A percentile compares a stretch with the other conserved stretches of the same genome.
phyloP scores from a whole-genome alignment of 441 rosid species.

The Lepidium campestre region DNA sequence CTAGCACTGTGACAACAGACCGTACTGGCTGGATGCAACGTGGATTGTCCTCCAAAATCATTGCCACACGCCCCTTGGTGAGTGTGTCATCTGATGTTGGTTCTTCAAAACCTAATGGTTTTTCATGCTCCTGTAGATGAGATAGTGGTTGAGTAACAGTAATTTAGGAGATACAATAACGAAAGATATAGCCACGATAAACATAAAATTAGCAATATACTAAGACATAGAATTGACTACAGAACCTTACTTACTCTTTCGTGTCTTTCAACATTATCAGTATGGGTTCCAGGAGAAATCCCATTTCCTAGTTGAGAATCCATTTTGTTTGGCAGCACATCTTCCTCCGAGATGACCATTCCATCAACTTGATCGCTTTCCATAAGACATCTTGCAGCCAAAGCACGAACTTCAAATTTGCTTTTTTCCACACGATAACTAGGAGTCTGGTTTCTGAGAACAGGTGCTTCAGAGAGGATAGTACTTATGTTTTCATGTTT shows the following conservation, averaged over 20 bases:
- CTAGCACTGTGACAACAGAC: slow-evolving; percentile 35
- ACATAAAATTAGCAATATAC: neutral
- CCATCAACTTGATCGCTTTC: slow-evolving; percentile 30
- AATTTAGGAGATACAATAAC: neutral
- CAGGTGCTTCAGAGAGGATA: slow-evolving; percentile 66
- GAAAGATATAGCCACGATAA: neutral
- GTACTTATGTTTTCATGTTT: slow-evolving; percentile 57
- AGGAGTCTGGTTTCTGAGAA: slow-evolving; percentile 54
- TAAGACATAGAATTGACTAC: neutral
- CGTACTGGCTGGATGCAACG: slow-evolving; percentile 33
- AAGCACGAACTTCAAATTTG: slow-evolving; percentile 30
- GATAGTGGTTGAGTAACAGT: neutral
- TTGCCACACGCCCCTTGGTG: slow-evolving; percentile 27
- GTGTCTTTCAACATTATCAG: slow-evolving; percentile 30
- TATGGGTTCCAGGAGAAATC: slow-evolving; percentile 24
- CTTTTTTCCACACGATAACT: slow-evolving; percentile 30
- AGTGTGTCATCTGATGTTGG: slow-evolving; percentile 30
- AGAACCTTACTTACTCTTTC: slow-evolving; percentile 42
- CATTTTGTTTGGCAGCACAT: slow-evolving; percentile 33
- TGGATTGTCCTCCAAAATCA: slow-evolving; percentile 29
- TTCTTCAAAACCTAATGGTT: slow-evolving; percentile 27
- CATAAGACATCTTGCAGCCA: slow-evolving; percentile 27
- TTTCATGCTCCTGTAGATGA: slow-evolving; percentile 34
- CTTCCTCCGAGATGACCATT: slow-evolving; percentile 31
- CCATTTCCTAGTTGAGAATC: slow-evolving; percentile 28